phyloP scores from a whole-genome alignment of 805 yeast species.

The Candida tammaniensis region DNA sequence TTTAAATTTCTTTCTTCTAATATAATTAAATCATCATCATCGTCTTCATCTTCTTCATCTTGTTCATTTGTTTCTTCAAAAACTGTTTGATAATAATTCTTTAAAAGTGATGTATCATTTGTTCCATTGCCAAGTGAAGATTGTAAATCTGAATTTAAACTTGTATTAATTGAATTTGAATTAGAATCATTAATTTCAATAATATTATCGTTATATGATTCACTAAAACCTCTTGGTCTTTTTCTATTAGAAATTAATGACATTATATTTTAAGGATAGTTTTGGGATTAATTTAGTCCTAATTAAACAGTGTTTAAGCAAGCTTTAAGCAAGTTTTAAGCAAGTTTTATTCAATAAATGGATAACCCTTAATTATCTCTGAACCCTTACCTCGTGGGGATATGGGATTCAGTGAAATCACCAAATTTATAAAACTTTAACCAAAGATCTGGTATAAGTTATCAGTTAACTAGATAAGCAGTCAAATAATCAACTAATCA shows the following conservation, averaged over 20 bases:
- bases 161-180: background rate
- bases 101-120: no score
- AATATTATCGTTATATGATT: constrained; percentile 21
- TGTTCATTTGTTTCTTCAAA: constrained; percentile 9
- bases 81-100: constrained; percentile 11
- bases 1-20: constrained; percentile 30
- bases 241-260: constrained; percentile 28
- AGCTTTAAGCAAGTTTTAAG: no score
- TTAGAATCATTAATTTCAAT: constrained; percentile 2
- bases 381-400: no score
- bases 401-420: no score
- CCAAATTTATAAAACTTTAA: no score
- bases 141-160: background rate
- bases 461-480: no score
- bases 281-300: no score
- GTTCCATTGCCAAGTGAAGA: background rate
- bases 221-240: constrained; percentile 46
- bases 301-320: no score
- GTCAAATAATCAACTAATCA: no score
- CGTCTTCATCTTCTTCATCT: constrained; percentile 17
- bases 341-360: background rate
- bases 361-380: no score
- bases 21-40: constrained; percentile 34
- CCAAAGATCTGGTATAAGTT: no score
- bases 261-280: no score